Percentiles rank a stretch among this genome's conserved stretches.
Evolutionary conservation across 2,329 filamentous ascomycete genomes (phyloP).

Genomic region (Myrmaecium sp.): DNA sequence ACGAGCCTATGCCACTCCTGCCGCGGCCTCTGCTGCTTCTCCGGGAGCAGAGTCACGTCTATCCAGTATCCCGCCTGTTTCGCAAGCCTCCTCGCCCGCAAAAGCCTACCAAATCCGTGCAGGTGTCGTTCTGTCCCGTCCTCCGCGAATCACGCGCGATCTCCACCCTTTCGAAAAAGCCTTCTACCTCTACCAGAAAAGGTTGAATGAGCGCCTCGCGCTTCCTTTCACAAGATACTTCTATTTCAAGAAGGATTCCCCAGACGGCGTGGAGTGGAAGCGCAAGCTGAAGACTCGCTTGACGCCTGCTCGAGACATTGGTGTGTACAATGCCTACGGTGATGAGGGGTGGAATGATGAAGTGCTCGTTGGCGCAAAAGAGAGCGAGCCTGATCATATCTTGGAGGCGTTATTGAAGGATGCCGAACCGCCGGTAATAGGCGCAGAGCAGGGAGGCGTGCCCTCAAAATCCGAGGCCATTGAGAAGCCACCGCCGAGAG

Average conservation of each 20-base stretch:
- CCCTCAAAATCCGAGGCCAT: constrained; percentile 43
- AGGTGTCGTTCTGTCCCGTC: constrained; percentile 71
- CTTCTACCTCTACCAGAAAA: constrained; percentile 94
- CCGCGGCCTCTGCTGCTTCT: constrained; percentile 20
- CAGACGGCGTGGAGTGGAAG: constrained; percentile 75
- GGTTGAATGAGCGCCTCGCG: constrained; percentile 80
- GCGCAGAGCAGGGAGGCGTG: constrained; percentile 25
- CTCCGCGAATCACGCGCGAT: constrained; percentile 70
- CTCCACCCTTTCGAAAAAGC: constrained; percentile 80
- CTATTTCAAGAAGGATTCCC: constrained; percentile 86
- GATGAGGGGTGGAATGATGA: constrained; percentile 83
- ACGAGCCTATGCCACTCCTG: constrained; percentile 17
- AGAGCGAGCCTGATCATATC: constrained; percentile 46
- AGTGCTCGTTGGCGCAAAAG: constrained; percentile 53
- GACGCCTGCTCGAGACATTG: constrained; percentile 69
- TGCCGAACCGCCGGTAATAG: constrained; percentile 39
- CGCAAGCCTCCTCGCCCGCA: constrained; percentile 21
- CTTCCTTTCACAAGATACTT: constrained; percentile 80
- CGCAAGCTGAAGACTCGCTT: constrained; percentile 63
- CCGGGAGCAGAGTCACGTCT: constrained; percentile 12
- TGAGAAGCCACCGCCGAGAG: constrained; percentile 51
- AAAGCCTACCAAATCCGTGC: constrained; percentile 32
- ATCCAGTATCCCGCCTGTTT: constrained; percentile 13
- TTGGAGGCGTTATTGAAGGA: constrained; percentile 57
- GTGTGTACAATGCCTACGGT: constrained; percentile 60